These are phyloP conservation scores for Nephelium lappaceum DNA, from an alignment of 345 rosid genomes.

Conservation along the genomic window DNA sequence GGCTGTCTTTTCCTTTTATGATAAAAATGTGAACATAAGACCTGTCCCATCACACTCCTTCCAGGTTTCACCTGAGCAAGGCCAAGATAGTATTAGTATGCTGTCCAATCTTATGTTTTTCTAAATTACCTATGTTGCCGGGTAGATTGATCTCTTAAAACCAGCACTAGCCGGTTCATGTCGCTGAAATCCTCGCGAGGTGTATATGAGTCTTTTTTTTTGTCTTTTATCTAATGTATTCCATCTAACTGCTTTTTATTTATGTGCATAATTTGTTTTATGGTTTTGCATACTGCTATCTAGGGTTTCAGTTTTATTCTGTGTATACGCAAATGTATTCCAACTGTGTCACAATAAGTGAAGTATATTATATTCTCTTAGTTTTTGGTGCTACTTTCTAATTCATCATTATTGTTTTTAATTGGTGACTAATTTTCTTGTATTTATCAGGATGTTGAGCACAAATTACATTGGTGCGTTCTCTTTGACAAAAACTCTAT, in stretches of 20 bases:
- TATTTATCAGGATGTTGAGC: conserved; percentile 73
- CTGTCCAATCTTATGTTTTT: neutral
- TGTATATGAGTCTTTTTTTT: neutral
- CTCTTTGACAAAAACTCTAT: conserved; percentile 64
- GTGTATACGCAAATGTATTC: neutral
- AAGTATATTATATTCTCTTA: neutral
- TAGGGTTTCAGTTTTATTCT: neutral
- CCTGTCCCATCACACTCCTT: neutral
- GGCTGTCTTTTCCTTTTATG: conserved; percentile 11
- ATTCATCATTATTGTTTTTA: neutral
- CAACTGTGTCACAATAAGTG: neutral
- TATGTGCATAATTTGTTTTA: neutral
- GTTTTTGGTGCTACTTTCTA: neutral
- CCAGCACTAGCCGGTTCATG: neutral
- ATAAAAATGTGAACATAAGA: neutral
- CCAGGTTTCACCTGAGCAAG: neutral
- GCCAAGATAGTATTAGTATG: neutral
- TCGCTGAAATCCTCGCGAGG: neutral
- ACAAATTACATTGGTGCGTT: conserved; percentile 83
- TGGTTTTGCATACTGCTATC: neutral
- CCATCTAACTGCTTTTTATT: neutral
- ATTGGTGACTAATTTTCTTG: neutral
- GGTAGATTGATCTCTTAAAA: neutral
- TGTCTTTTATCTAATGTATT: neutral
- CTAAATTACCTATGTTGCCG: neutral